phyloP scores from a whole-genome alignment of 805 yeast genomes.

The Dipodascus albidus region DNA sequence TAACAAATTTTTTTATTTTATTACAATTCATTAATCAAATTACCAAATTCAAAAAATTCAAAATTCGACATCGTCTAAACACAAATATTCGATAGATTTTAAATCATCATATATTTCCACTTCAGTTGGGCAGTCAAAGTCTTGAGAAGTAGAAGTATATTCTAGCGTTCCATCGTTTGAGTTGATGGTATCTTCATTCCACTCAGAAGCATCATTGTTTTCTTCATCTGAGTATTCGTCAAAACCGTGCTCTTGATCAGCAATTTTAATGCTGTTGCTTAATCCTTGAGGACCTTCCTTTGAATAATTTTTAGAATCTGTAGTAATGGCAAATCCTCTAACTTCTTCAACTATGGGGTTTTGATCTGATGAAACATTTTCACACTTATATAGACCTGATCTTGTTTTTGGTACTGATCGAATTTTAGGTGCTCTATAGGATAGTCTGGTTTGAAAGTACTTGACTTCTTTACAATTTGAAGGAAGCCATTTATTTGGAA shows the following conservation, averaged over 20 bases:
- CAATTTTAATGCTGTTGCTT: neutral
- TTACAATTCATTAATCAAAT: too few species aligned
- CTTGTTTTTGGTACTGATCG: neutral
- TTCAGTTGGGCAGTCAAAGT: neutral
- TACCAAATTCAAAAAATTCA: neutral
- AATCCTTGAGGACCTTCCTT: neutral
- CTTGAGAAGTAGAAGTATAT: neutral
- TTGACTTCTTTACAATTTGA: neutral
- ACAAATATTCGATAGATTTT: neutral
- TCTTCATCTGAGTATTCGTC: neutral
- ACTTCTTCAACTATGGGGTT: neutral
- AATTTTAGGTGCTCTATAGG: neutral
- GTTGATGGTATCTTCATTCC: neutral
- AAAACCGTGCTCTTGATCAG: neutral
- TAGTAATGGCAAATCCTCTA: neutral
- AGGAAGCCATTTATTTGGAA: neutral
- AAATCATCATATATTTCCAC: neutral
- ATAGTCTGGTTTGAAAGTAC: neutral
- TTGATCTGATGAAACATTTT: neutral
- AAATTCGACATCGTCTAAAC: neutral
- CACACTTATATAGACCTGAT: neutral
- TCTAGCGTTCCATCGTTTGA: too few species aligned
- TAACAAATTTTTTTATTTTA: too few species aligned
- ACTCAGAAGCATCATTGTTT: neutral
- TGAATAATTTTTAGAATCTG: neutral